These are phyloP conservation scores for Alternaria brassicicola DNA, from an alignment of 2,329 filamentous ascomycete genomes.

Conservation along the genomic window DNA sequence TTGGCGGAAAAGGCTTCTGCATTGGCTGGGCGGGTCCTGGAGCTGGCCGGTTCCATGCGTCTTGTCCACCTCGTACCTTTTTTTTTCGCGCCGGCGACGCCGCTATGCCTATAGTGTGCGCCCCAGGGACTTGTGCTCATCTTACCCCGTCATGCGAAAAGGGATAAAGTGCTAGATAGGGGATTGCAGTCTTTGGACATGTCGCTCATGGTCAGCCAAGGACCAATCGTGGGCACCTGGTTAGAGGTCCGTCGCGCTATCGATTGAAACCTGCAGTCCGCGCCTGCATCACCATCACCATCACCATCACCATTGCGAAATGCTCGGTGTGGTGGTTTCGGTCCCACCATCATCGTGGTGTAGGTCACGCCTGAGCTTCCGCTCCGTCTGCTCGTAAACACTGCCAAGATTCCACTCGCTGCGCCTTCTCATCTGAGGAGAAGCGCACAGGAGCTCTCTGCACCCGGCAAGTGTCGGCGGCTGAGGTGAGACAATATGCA, in stretches of 20 bases:
- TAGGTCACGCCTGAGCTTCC: neutral
- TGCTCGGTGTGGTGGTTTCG: neutral
- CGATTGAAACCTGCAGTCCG: constrained; percentile 11
- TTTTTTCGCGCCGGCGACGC: constrained; percentile 17
- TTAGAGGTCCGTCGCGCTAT: constrained; percentile 17
- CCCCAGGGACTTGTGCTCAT: constrained; percentile 12
- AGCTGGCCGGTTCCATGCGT: constrained; percentile 10
- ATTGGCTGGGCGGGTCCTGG: constrained; percentile 7
- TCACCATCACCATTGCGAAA: too few species aligned
- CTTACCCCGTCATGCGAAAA: constrained; percentile 15
- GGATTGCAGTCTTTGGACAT: constrained; percentile 20
- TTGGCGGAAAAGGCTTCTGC: neutral
- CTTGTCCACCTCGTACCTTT: constrained; percentile 15
- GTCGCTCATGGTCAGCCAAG: constrained; percentile 5
- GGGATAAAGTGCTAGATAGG: constrained; percentile 10
- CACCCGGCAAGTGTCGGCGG: neutral
- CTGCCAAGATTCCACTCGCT: neutral
- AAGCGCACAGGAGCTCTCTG: neutral
- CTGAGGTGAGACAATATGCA: neutral
- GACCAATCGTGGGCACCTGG: neutral
- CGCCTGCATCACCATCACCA: too few species aligned
- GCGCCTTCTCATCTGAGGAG: neutral
- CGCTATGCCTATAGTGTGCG: constrained; percentile 1
- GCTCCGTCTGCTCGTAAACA: neutral
- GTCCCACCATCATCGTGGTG: neutral